Conservation (phyloP, 1,139 yeast genomes). For the Pichia sp. region DNA sequence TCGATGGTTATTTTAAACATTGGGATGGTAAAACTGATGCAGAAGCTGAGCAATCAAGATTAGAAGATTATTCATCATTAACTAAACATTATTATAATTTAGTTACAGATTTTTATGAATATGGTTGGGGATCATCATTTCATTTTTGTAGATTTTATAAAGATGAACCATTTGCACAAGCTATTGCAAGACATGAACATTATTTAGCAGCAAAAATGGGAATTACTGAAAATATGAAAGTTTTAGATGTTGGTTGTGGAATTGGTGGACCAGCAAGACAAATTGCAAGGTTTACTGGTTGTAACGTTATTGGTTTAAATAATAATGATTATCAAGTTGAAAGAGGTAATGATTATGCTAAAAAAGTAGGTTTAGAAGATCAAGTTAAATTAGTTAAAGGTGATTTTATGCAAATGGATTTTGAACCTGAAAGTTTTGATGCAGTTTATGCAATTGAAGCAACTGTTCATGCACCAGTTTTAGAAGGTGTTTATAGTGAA, state of each 20-base stretch:
- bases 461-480: slow-evolving; percentile 94
- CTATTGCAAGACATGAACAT: slow-evolving; percentile 97
- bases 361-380: slow-evolving; percentile 56
- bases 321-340: slow-evolving; percentile 96
- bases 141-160: slow-evolving; percentile 90
- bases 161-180: slow-evolving; percentile 92
- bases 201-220: slow-evolving; percentile 85
- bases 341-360: slow-evolving; percentile 81
- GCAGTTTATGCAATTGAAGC: slow-evolving; percentile 99
- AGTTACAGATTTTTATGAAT: slow-evolving; percentile 94
- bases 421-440: slow-evolving; percentile 81
- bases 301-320: slow-evolving; percentile 83
- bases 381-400: slow-evolving; percentile 88
- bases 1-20: slow-evolving; percentile 87
- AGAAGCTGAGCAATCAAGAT: slow-evolving; percentile 67
- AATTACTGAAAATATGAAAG: slow-evolving; percentile 71
- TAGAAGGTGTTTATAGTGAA: slow-evolving; percentile 94
- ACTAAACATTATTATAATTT: slow-evolving; percentile 95
- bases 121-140: slow-evolving; percentile 99
- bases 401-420: slow-evolving; percentile 99
- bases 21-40: slow-evolving; percentile 86
- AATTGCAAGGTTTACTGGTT: slow-evolving; percentile 84
- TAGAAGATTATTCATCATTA: slow-evolving; percentile 78
- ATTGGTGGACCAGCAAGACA: slow-evolving; percentile 99
- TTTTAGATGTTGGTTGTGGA: slow-evolving; percentile 98